Evolutionary conservation across 2,329 filamentous ascomycete species (phyloP).

Genomic region (Monosporascus sp.): DNA sequence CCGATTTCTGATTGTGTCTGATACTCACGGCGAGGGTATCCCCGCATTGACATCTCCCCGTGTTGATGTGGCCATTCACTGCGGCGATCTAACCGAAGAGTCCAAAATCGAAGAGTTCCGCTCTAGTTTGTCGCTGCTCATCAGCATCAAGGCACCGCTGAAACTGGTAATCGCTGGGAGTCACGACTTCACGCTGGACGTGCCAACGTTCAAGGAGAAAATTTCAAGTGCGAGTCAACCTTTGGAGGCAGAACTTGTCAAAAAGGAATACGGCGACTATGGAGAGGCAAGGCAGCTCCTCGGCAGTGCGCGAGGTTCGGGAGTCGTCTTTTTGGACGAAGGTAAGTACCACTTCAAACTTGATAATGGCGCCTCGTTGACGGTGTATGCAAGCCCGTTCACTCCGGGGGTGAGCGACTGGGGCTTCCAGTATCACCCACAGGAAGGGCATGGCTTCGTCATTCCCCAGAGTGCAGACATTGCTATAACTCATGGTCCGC

Average conservation of each 20-base stretch:
- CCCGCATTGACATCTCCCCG: conserved; percentile 13
- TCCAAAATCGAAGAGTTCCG: conserved; percentile 37
- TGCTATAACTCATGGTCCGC: conserved; percentile 52
- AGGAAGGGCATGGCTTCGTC: conserved; percentile 32
- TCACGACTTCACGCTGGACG: conserved; percentile 43
- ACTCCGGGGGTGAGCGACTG: conserved; percentile 42
- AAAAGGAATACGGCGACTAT: conserved; percentile 32
- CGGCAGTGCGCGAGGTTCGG: conserved; percentile 26
- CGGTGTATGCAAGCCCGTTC: conserved; percentile 48
- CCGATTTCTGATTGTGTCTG: conserved; percentile 38
- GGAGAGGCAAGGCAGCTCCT: conserved; percentile 36
- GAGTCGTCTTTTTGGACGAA: conserved; percentile 45
- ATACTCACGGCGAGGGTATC: conserved; percentile 35
- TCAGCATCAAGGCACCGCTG: conserved; percentile 38
- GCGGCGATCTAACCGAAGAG: conserved; percentile 44
- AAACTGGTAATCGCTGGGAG: conserved; percentile 53
- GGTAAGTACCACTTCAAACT: conserved; percentile 44
- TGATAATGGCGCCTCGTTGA: conserved; percentile 43
- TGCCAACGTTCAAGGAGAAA: conserved; percentile 24
- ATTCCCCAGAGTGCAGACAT: conserved; percentile 37
- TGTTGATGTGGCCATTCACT: conserved; percentile 46
- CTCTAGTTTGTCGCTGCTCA: conserved; percentile 36
- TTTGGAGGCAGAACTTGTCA: conserved; percentile 14
- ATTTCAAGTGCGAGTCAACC: neutral
- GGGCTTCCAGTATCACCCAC: conserved; percentile 44